Conservation (phyloP, 1,284 basidiomycete genomes). For the Porogramme epimiltina region DNA sequence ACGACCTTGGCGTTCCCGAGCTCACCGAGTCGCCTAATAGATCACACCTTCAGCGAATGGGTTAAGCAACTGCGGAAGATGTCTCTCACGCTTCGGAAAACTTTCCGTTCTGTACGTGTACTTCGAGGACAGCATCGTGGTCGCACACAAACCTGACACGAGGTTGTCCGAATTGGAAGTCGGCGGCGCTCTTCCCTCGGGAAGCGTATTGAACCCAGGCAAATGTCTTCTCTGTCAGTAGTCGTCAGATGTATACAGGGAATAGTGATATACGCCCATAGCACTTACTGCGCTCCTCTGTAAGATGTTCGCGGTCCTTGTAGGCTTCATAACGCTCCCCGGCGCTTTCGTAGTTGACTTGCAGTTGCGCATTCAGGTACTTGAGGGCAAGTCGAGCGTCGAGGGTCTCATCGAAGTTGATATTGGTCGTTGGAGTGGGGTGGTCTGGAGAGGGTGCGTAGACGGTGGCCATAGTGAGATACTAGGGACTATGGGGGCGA, state of each 20-base stretch:
- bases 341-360: constrained; percentile 29
- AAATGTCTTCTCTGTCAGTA: constrained; percentile 11
- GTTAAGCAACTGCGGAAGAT: neutral
- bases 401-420: neutral
- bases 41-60: constrained; percentile 3
- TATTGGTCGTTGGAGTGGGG: neutral
- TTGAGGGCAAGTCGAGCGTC: constrained; percentile 28
- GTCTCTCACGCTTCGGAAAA: neutral
- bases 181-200: constrained; percentile 3
- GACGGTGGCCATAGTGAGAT: neutral
- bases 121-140: constrained; percentile 26
- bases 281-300: constrained; percentile 10
- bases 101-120: constrained; percentile 15
- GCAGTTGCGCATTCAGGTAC: constrained; percentile 34
- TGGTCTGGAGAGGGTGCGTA: neutral
- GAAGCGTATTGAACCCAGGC: constrained; percentile 16
- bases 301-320: constrained; percentile 7
- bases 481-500: neutral
- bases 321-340: constrained; percentile 22
- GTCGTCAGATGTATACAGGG: neutral
- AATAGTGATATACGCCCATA: neutral
- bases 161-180: constrained; percentile 23
- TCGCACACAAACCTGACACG: constrained; percentile 30
- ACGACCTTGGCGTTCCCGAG: constrained; percentile 2
- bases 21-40: neutral